Base-by-base conservation (phyloP, 1,284 basidiomycete species). In the Xerocomus amazonicus region DNA sequence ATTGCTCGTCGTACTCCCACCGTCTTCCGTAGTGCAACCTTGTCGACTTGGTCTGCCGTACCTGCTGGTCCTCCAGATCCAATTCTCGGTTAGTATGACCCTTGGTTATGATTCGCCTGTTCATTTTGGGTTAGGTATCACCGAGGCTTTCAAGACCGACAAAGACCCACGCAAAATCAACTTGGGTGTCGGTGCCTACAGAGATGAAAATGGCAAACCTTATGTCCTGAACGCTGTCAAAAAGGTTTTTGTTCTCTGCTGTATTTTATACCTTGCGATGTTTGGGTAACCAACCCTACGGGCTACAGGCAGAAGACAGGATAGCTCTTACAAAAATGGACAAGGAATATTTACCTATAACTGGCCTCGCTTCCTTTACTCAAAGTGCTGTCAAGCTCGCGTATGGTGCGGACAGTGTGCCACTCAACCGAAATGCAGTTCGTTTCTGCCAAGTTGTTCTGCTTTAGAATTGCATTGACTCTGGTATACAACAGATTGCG, bases 341-440 rank as follows among this genome's bases (percentile, higher is more conserved):
- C 84, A 98, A 99, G 77, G 96, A 99, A 73, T 99, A 99, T 73
- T 83, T 98, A 43, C 93, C 93, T 56, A 99, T 99, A 71, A 96
- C 92, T 48, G 93, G 94, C 69, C 84, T 93, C 46, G 74, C 84
- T 36, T 80, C 87, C 48, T 97, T 98, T 72, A 95, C 89, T 63
- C 85, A 88, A 70, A 85, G 88, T 52, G 95, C 97, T 17, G 87
- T 90, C 49, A 83, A 90, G 67, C 81, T 99, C 47, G 97, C 97
- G 16, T 98, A 97, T 70, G 94, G 97, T 51, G 76, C 78, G 47
- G 87, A 94, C 62, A 90, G 86, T 57, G 73, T 68, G 36, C 90
- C 90, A 12, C 67, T 97, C 46, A 80, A 81, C 56, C 79, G 87
- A 64, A 84, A 84, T 66, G 72, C 90, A 52, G 92, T 95, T 62